phyloP scores from a whole-genome alignment of 768 basidiomycete species.

The Kwoniella sp. region DNA sequence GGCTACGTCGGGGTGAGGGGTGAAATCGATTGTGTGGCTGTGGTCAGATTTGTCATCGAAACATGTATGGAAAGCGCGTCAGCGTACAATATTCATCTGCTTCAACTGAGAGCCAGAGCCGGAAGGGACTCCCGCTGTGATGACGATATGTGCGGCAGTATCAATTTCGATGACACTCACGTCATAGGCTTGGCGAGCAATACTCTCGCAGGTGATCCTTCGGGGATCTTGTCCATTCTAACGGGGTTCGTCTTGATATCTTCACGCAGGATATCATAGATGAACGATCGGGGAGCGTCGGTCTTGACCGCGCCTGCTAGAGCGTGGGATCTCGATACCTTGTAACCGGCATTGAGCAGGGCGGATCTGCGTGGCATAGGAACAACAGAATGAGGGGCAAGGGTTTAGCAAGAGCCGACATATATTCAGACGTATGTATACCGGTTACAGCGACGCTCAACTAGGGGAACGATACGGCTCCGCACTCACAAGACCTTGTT shows the following conservation, averaged over 20 bases:
- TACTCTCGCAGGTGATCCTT: slow-evolving; percentile 69
- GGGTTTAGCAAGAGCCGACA: not conserved
- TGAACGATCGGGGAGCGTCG: slow-evolving; percentile 67
- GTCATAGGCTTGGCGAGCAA: slow-evolving; percentile 70
- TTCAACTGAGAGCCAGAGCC: not conserved
- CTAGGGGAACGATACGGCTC: not conserved
- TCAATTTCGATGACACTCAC: slow-evolving; percentile 59
- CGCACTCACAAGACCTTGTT: slow-evolving; percentile 24
- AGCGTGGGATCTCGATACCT: slow-evolving; percentile 88
- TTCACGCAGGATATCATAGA: slow-evolving; percentile 82
- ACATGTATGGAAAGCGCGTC: not conserved
- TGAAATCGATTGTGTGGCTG: slow-evolving; percentile 69
- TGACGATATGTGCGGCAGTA: not conserved
- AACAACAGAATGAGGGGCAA: slow-evolving; percentile 2
- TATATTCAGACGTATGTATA: not conserved
- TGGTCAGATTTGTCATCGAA: slow-evolving; percentile 5
- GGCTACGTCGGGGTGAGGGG: slow-evolving; percentile 68
- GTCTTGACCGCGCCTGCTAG: slow-evolving; percentile 89
- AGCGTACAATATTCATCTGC: not conserved
- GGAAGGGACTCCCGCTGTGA: too few relatives aligned
- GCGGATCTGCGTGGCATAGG: slow-evolving; percentile 69
- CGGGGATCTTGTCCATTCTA: slow-evolving; percentile 76
- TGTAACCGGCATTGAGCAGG: slow-evolving; percentile 79
- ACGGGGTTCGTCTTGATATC: slow-evolving; percentile 83
- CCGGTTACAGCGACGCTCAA: not conserved